Conservation (phyloP, 225 moss, liverwort and hornwort species). For the Neckera pumila region DNA sequence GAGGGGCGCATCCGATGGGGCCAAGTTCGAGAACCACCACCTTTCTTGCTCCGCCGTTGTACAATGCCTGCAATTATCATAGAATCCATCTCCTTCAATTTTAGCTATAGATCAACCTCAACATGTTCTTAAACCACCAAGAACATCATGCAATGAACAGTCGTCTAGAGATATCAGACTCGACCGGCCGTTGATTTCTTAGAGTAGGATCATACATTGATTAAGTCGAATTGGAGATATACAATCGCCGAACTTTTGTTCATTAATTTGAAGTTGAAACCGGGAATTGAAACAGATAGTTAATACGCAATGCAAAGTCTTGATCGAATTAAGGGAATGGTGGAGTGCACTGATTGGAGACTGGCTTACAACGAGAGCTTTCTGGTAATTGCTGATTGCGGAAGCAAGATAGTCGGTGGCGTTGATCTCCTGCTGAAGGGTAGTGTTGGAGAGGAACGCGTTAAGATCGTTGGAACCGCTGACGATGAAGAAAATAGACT, state of each 20-base stretch:
- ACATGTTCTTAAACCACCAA: too few species aligned
- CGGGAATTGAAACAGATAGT: too few species aligned
- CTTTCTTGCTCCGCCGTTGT: conserved; percentile 29
- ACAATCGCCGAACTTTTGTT: neutral
- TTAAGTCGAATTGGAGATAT: neutral
- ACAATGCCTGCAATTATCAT: conserved; percentile 11
- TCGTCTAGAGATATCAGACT: too few species aligned
- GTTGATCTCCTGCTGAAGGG: conserved; percentile 6
- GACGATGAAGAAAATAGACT: conserved; percentile 13
- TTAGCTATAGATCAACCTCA: neutral
- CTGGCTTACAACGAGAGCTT: conserved; percentile 11
- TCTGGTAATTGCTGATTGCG: neutral
- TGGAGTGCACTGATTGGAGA: neutral
- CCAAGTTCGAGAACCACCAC: neutral
- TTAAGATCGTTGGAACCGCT: conserved; percentile 30
- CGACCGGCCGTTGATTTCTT: neutral
- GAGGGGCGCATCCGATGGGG: conserved; percentile 19
- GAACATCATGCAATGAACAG: too few species aligned
- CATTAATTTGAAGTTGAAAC: neutral
- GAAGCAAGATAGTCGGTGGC: conserved; percentile 6
- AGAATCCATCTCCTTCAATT: neutral
- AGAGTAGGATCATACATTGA: neutral
- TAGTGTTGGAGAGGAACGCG: neutral
- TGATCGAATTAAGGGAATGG: neutral
- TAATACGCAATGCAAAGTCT: neutral